Conservation (phyloP, 2,329 filamentous ascomycete species). For the Exophiala sideris region DNA sequence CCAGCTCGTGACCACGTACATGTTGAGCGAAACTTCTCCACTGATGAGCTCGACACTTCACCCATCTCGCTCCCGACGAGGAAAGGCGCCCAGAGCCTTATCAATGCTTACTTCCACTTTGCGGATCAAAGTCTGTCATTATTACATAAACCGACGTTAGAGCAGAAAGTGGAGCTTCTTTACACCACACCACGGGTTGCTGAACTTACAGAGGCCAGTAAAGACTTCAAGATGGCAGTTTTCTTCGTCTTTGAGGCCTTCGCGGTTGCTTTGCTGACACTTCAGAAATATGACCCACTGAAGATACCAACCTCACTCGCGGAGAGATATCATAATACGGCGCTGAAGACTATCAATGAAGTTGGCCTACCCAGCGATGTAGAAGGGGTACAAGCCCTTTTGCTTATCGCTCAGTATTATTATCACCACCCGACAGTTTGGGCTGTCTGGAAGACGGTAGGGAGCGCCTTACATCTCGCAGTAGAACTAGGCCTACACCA, state of each 20-base stretch:
- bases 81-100: conserved; percentile 10
- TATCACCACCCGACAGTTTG: conserved; percentile 16
- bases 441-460: conserved; percentile 17
- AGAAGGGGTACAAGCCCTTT: conserved; percentile 14
- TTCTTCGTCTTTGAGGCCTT: conserved; percentile 17
- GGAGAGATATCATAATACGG: conserved; percentile 12
- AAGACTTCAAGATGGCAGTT: conserved; percentile 4
- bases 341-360: conserved; percentile 6
- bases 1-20: background rate
- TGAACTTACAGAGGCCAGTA: conserved; percentile 5
- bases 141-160: conserved; percentile 12
- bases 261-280: conserved; percentile 11
- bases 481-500: conserved; percentile 15
- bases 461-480: conserved; percentile 8
- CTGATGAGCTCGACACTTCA: conserved; percentile 9
- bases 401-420: conserved; percentile 15
- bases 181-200: conserved; percentile 2
- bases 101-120: conserved; percentile 15
- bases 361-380: conserved; percentile 6
- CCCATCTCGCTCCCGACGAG: conserved; percentile 10
- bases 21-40: background rate
- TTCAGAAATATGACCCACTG: conserved; percentile 16
- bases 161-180: conserved; percentile 5
- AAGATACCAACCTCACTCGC: conserved; percentile 15
- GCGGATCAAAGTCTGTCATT: conserved; percentile 13